A percentile compares a stretch with the other conserved stretches of the same genome.
phyloP scores from a whole-genome alignment of 805 yeast genomes.

The Spathaspora sp. region DNA sequence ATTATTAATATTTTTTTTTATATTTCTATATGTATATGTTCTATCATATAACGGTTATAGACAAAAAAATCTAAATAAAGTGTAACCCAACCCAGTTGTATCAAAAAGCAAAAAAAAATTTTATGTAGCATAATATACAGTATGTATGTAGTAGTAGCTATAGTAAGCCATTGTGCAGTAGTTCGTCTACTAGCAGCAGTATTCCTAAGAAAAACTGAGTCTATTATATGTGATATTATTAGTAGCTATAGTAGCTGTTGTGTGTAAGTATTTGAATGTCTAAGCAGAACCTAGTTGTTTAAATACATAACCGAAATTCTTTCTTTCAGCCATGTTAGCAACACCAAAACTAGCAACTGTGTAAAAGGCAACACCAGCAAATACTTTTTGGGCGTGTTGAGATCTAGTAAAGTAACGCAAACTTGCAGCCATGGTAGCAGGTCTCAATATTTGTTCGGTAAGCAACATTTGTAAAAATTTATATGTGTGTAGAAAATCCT shows the following conservation, averaged over 20 bases:
- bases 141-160: too few relatives aligned
- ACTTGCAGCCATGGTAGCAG: conserved; percentile 2
- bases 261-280: background rate
- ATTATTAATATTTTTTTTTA: background rate
- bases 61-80: background rate
- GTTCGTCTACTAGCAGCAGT: too few relatives aligned
- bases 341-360: conserved; percentile 23
- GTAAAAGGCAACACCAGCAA: conserved; percentile 9
- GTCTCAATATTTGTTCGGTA: background rate
- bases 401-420: conserved; percentile 1
- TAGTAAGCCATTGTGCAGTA: too few relatives aligned
- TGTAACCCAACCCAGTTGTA: conserved; percentile 1
- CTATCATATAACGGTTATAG: background rate
- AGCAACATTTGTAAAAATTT: background rate
- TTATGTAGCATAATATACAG: background rate
- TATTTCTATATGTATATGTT: background rate
- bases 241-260: too few relatives aligned
- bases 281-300: conserved; percentile 23
- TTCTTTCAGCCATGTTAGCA: conserved; percentile 28
- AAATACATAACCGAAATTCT: conserved; percentile 24
- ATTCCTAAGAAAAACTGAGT: too few relatives aligned
- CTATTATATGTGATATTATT: too few relatives aligned
- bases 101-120: background rate
- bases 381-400: conserved; percentile 4
- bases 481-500: background rate